These are phyloP conservation scores for Jaenimonas drosophilae DNA, from an alignment of 208 protist species.

Conservation along the genomic window DNA sequence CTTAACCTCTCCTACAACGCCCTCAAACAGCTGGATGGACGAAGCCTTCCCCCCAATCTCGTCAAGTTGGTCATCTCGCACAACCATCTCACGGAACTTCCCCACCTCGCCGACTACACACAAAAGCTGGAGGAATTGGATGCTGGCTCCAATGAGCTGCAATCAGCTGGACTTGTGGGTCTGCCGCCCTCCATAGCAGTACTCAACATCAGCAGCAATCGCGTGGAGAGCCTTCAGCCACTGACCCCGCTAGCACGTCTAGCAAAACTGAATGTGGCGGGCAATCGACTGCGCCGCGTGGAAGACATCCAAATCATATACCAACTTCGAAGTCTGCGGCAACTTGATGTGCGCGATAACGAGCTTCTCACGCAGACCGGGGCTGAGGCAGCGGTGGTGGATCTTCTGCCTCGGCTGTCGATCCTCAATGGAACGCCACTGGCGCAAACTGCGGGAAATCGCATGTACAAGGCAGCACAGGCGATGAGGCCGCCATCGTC, in stretches of 20 bases:
- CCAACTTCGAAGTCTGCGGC: slow-evolving; percentile 26
- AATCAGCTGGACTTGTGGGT: slow-evolving; percentile 17
- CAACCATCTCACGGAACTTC: slow-evolving; percentile 38
- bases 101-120: slow-evolving; percentile 14
- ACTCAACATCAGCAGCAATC: slow-evolving; percentile 33
- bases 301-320: slow-evolving; percentile 22
- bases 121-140: slow-evolving; percentile 49
- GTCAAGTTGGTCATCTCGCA: slow-evolving; percentile 33
- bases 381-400: too few relatives aligned
- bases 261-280: slow-evolving; percentile 26
- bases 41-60: slow-evolving; percentile 33
- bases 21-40: slow-evolving; percentile 20
- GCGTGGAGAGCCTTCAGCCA: slow-evolving; percentile 26
- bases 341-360: slow-evolving; percentile 58
- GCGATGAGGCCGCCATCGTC: not conserved
- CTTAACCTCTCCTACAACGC: slow-evolving; percentile 69
- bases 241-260: slow-evolving; percentile 25
- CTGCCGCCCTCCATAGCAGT: slow-evolving; percentile 25
- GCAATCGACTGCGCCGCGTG: slow-evolving; percentile 24
- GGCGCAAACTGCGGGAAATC: slow-evolving; percentile 54
- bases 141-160: slow-evolving; percentile 49
- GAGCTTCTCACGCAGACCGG: slow-evolving; percentile 27
- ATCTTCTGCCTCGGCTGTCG: slow-evolving; percentile 48
- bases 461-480: slow-evolving; percentile 26
- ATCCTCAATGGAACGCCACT: slow-evolving; percentile 45